Base-by-base conservation (phyloP, 2,329 filamentous ascomycete genomes). In the Colletotrichum sansevieriae region DNA sequence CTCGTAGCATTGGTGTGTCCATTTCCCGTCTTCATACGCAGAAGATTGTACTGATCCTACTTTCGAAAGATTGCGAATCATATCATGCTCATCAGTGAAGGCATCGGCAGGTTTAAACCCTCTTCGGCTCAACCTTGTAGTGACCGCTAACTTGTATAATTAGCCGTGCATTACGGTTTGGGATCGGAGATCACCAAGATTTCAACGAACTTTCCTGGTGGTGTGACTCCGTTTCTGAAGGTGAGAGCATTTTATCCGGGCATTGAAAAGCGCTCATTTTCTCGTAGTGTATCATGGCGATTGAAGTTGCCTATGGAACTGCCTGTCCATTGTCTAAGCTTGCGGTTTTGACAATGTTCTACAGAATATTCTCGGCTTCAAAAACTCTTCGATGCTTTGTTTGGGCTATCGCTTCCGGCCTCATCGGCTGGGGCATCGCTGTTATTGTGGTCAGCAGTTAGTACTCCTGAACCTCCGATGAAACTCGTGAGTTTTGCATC, bases 361-460 rank as follows among this genome's bases (percentile, higher is more conserved):
- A 58, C 18, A 41, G 52, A n/a, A 58, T 63, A 43, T 63, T 63
- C 52, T 63, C 61, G n/a, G 39, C 61, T 12, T 63, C 61, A 2
- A 57, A 49, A 18, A 25, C 18, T 10, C 43, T 63, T 9, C 61
- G 51, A 13, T 37, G 13, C 22, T 41, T 20, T 5, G 52, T 41
- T 0, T 63, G 61, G 61, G n/a, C 20, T 3, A 35, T 63, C 10
- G n/a, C 51, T 20, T 25, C 3, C 25, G 25, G 25, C 5, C 25
- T 25, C 25, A 25, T 25, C 25, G 25, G 25, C 25, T 25, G 25
- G 25, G 25, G 25, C 25, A 25, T 25, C 5, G 25, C 25, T 4
- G 25, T 25, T 25, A 5, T 25, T 25, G 25, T 25, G 25, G 25
- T 25, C 25, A 25, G 25, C 25, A 25, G 25, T 25, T 1, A 25